phyloP scores from a whole-genome alignment of 1,284 basidiomycete species.

The Puccinia triticina region DNA sequence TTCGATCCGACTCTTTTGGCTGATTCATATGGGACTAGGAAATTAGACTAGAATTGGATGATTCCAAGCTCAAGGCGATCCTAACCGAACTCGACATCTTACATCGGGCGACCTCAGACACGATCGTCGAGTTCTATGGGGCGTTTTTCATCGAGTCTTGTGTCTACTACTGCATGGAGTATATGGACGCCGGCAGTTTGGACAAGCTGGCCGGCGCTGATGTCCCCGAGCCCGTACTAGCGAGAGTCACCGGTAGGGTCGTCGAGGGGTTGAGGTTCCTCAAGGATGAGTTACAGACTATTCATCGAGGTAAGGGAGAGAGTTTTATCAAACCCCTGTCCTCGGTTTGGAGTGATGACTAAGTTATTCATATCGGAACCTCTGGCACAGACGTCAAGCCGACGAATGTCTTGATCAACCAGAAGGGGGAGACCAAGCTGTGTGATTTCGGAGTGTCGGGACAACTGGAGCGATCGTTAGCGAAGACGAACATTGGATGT shows the following conservation, averaged over 20 bases:
- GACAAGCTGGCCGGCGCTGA: conserved; percentile 76
- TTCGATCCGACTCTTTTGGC: not conserved
- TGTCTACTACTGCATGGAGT: conserved; percentile 99
- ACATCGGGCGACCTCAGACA: conserved; percentile 84
- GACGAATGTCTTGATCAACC: conserved; percentile 91
- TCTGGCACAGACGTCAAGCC: conserved; percentile 82
- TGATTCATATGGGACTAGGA: conserved; percentile 67
- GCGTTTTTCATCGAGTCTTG: conserved; percentile 98
- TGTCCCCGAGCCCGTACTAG: conserved; percentile 83
- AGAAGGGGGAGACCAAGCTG: conserved; percentile 85
- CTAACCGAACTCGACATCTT: conserved; percentile 98
- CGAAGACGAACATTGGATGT: conserved; percentile 98
- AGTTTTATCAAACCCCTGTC: not conserved
- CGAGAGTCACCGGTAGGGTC: conserved; percentile 78
- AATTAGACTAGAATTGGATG: conserved; percentile 95
- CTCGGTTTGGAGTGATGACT: not conserved
- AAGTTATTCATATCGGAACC: not conserved
- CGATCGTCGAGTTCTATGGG: conserved; percentile 97
- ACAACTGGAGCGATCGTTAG: conserved; percentile 90
- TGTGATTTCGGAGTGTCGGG: conserved; percentile 99
- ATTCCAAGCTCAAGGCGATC: conserved; percentile 90
- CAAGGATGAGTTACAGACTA: conserved; percentile 94
- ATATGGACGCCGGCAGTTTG: conserved; percentile 93
- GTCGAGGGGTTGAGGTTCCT: conserved; percentile 91
- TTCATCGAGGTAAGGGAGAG: conserved; percentile 76